Evolutionary conservation across 164 flowering plant species (phyloP).

Genomic region (Euptelea pleiosperma): DNA sequence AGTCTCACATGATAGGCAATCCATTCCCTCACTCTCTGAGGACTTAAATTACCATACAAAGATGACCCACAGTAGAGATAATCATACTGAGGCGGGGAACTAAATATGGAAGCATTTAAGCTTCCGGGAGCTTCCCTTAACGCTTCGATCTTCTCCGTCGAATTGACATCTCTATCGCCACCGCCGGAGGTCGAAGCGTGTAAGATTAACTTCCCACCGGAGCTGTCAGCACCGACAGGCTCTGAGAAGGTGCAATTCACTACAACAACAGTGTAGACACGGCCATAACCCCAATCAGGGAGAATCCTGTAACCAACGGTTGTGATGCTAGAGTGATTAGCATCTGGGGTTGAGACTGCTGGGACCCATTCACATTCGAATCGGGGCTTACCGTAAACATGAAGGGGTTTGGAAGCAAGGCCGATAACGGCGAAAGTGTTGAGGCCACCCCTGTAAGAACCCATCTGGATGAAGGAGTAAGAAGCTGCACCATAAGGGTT

Average conservation of each 20-base stretch:
- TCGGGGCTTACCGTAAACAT: conserved; percentile 35
- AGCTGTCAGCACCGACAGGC: conserved; percentile 39
- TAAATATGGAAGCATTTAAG: conserved; percentile 30
- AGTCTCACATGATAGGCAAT: conserved; percentile 79
- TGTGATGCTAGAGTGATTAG: conserved; percentile 12
- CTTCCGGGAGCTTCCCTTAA: conserved; percentile 46
- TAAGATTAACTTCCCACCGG: conserved; percentile 58
- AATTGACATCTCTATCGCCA: conserved; percentile 32
- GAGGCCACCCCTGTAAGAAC: conserved; percentile 85
- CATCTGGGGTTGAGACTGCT: background rate
- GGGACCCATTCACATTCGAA: conserved; percentile 68
- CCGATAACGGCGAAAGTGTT: conserved; percentile 53
- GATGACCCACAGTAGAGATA: conserved; percentile 86
- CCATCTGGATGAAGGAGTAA: conserved; percentile 73
- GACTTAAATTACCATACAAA: conserved; percentile 72
- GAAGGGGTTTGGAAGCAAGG: conserved; percentile 54
- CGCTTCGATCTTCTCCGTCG: conserved; percentile 45
- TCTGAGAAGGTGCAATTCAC: conserved; percentile 74
- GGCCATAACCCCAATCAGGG: conserved; percentile 95
- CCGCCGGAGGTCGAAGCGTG: conserved; percentile 55
- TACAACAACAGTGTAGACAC: conserved; percentile 85
- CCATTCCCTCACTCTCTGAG: conserved; percentile 90
- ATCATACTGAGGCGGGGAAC: conserved; percentile 48
- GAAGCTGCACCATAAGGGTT: conserved; percentile 67
- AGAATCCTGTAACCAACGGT: conserved; percentile 44